Conservation (phyloP, 2,329 filamentous ascomycete genomes). For the Polytolypa hystricis region DNA sequence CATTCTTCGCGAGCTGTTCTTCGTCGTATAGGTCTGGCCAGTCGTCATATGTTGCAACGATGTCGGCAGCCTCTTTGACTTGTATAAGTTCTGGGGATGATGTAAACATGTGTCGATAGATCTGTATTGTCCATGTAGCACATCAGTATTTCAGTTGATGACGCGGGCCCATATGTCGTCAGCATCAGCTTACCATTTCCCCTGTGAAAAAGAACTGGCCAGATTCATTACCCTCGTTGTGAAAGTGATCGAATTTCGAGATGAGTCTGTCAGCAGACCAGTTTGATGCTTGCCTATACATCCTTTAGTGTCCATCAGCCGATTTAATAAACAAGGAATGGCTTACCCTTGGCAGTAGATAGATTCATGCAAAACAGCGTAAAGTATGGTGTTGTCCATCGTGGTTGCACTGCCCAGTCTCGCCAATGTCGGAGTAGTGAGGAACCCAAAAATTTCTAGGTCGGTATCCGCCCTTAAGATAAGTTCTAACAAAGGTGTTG, state of each 20-base stretch:
- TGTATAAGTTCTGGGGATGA: constrained; percentile 64
- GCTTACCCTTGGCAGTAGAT: constrained; percentile 64
- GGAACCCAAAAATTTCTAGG: constrained; percentile 61
- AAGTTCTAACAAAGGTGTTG: constrained; percentile 35
- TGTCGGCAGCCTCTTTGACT: constrained; percentile 57
- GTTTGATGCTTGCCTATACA: constrained; percentile 44
- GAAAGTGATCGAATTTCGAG: constrained; percentile 34
- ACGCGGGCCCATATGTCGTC: not conserved
- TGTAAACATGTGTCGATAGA: constrained; percentile 76
- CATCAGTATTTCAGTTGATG: not conserved
- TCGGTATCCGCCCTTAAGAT: constrained; percentile 62
- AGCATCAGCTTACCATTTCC: constrained; percentile 57
- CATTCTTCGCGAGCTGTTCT: constrained; percentile 60
- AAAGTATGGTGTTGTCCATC: constrained; percentile 70
- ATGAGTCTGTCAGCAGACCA: constrained; percentile 57
- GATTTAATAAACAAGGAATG: not conserved
- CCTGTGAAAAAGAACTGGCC: constrained; percentile 68
- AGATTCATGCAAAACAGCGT: constrained; percentile 76
- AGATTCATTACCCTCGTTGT: constrained; percentile 30
- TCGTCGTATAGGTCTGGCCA: constrained; percentile 73
- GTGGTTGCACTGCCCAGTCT: constrained; percentile 55
- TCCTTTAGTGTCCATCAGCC: not conserved
- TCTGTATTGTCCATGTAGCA: constrained; percentile 22
- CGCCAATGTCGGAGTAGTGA: constrained; percentile 61
- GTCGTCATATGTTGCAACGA: constrained; percentile 54